Conservation (phyloP, 768 basidiomycete species). For the Fibroporia radiculosa region DNA sequence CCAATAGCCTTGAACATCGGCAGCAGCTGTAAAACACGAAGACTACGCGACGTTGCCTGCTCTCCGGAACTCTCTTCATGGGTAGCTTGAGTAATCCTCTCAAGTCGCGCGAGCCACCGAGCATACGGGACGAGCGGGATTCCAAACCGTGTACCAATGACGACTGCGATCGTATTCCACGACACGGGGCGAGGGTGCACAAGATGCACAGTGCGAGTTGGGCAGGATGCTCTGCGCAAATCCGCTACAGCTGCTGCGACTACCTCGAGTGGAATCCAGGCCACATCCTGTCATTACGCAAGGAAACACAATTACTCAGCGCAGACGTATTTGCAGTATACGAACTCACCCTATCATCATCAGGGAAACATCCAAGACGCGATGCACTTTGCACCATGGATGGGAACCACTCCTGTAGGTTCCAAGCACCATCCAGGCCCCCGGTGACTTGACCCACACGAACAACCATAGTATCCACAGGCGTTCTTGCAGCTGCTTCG, state of each 20-base stretch:
- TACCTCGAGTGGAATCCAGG: conserved; percentile 37
- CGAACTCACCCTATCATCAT: neutral
- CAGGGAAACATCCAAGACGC: neutral
- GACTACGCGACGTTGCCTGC: neutral
- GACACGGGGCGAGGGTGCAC: conserved; percentile 29
- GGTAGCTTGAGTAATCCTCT: too few species aligned
- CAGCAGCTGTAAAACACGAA: neutral
- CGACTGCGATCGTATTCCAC: conserved; percentile 18
- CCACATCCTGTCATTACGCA: conserved; percentile 30
- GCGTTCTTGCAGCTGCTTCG: conserved; percentile 21
- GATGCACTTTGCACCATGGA: conserved; percentile 23
- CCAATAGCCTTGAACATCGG: neutral
- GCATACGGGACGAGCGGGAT: conserved; percentile 19
- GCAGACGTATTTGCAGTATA: too few species aligned
- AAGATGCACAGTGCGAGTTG: conserved; percentile 24
- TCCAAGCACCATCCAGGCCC: conserved; percentile 33
- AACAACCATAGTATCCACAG: conserved; percentile 26
- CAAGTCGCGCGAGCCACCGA: conserved; percentile 17
- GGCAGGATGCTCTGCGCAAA: conserved; percentile 13
- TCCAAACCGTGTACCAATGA: conserved; percentile 11
- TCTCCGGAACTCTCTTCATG: too few species aligned
- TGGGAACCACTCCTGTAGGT: conserved; percentile 37
- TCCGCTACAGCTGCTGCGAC: conserved; percentile 27
- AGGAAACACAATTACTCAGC: too few species aligned
- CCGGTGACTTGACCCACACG: conserved; percentile 39